These are phyloP conservation scores for Pneumocystis sp. DNA, from an alignment of 1,139 yeast species.

Conservation along the genomic window DNA sequence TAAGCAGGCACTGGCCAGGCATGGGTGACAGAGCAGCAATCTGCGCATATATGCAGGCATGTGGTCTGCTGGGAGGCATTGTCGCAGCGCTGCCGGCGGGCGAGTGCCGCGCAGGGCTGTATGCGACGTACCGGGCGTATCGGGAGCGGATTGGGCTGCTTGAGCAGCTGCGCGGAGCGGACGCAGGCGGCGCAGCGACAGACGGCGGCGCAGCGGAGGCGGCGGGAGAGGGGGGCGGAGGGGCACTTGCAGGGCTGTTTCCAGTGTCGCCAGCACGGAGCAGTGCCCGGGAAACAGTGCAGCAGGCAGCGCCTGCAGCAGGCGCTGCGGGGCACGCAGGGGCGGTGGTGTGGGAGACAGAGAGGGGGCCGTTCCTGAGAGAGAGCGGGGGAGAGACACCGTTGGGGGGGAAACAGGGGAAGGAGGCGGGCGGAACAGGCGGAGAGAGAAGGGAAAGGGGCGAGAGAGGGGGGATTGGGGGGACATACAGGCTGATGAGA, in stretches of 20 bases:
- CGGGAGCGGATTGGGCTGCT: background rate
- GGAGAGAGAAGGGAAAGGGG: background rate
- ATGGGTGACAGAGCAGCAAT: background rate
- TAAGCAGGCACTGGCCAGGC: background rate
- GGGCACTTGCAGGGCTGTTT: too few species aligned
- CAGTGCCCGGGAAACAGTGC: too few species aligned
- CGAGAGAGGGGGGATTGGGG: background rate
- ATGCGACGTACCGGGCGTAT: background rate
- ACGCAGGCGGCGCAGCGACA: too few species aligned
- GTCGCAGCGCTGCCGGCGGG: background rate
- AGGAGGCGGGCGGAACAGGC: slow-evolving; percentile 6
- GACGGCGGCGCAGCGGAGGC: background rate
- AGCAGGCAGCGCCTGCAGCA: too few species aligned
- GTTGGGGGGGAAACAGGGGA: background rate
- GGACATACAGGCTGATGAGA: slow-evolving; percentile 9
- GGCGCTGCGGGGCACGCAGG: too few species aligned
- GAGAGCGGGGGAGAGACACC: too few species aligned
- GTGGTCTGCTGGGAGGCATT: background rate
- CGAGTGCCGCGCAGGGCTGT: background rate
- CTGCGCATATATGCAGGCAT: background rate
- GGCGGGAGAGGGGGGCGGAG: too few species aligned
- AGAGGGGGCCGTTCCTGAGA: too few species aligned
- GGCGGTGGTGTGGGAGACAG: too few species aligned
- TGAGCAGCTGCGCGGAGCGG: background rate
- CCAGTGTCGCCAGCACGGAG: too few species aligned